phyloP scores from a whole-genome alignment of 2,329 filamentous ascomycete genomes.

The Beauveria australis region DNA sequence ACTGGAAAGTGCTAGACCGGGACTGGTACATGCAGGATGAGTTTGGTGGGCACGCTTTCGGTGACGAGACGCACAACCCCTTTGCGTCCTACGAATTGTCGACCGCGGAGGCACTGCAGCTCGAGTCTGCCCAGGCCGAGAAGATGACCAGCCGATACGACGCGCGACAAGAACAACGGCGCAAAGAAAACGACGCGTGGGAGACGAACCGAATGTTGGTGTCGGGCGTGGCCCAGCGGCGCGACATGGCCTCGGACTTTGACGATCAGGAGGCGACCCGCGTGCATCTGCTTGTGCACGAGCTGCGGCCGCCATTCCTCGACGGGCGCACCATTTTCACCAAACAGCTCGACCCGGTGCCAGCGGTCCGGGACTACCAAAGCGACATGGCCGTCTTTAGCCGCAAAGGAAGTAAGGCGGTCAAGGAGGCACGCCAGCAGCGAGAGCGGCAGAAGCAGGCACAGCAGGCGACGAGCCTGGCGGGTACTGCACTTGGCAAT shows the following conservation, averaged over 20 bases:
- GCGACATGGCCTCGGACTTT: slow-evolving; percentile 75
- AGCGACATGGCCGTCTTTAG: slow-evolving; percentile 99
- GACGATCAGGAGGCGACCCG: slow-evolving; percentile 86
- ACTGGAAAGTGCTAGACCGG: slow-evolving; percentile 69
- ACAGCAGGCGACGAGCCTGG: slow-evolving; percentile 86
- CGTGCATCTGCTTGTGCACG: slow-evolving; percentile 86
- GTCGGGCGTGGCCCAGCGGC: slow-evolving; percentile 85
- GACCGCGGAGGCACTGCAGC: slow-evolving; percentile 66
- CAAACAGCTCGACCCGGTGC: slow-evolving; percentile 90
- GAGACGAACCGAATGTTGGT: slow-evolving; percentile 98
- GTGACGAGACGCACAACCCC: slow-evolving; percentile 87
- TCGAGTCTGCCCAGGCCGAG: slow-evolving; percentile 68
- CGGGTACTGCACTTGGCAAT: slow-evolving; percentile 86
- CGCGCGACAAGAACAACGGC: slow-evolving; percentile 71
- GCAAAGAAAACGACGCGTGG: slow-evolving; percentile 95
- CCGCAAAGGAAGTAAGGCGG: slow-evolving; percentile 86
- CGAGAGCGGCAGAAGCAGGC: slow-evolving; percentile 90
- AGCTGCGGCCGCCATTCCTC: slow-evolving; percentile 86
- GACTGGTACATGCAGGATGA: slow-evolving; percentile 93
- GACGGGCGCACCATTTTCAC: slow-evolving; percentile 95
- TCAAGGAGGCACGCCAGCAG: slow-evolving; percentile 84
- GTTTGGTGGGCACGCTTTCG: slow-evolving; percentile 70
- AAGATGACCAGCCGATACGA: slow-evolving; percentile 66
- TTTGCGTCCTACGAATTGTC: slow-evolving; percentile 71
- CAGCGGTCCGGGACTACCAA: slow-evolving; percentile 84